A percentile compares a stretch with the other conserved stretches of the same genome.
Evolutionary conservation across 2,329 filamentous ascomycete species (phyloP).

Genomic region (Penicillium sp.): DNA sequence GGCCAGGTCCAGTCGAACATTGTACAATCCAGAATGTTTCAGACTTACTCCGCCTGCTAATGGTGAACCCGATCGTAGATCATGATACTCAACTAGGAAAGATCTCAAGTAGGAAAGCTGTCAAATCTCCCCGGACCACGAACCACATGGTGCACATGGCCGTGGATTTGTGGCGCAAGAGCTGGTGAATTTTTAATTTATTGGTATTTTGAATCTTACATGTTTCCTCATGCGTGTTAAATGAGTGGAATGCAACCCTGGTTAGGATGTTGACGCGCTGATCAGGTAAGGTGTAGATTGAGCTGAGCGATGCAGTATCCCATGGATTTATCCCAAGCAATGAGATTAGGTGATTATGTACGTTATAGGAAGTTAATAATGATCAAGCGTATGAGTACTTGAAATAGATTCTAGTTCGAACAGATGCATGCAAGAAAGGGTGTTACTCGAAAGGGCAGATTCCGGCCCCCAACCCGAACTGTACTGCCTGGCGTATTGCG

Average conservation of each 20-base stretch:
- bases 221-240: neutral
- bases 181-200: neutral
- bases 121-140: neutral
- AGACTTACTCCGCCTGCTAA: neutral
- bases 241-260: neutral
- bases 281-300: neutral
- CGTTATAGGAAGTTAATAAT: neutral
- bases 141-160: neutral
- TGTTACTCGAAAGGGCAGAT: neutral
- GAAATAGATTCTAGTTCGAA: neutral
- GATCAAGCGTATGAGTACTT: neutral
- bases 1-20: neutral
- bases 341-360: neutral
- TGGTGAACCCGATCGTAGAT: neutral
- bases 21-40: neutral
- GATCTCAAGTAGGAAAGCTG: neutral
- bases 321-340: neutral
- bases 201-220: neutral
- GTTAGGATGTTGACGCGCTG: neutral
- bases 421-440: neutral
- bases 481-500: neutral
- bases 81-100: neutral
- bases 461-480: neutral
- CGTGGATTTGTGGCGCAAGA: neutral
- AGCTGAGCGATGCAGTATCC: neutral